Base-by-base conservation (phyloP, 306 rosid genomes). In the Rosa multiflora region DNA sequence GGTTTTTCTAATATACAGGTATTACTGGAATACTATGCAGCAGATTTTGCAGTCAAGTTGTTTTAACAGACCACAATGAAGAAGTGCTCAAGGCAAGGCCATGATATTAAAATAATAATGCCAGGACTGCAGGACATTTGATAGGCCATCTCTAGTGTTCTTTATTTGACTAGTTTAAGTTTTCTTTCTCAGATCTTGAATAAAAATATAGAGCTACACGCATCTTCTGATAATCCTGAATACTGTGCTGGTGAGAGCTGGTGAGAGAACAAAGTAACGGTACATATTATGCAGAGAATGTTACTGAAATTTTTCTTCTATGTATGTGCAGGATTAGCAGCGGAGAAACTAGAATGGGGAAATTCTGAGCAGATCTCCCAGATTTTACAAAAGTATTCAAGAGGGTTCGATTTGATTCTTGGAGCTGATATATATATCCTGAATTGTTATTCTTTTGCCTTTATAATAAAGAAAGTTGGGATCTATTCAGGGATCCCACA, bases 391-490 rank as follows among this genome's bases (percentile, higher is more conserved):
- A 83, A 85, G 10, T 74, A 89, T 89, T 83, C 97, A 2, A 83
- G 87, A 52, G 93, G 98, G 58, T 89, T 94, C 39, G 93, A 92
- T 78, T 80, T 91, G 68, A 83, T 94, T 82, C 98, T 94, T 67
- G 98, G 98, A 84, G 98, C 97, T 75, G 97, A 94, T 79, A 94
- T 94, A 0, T 94, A 94, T 94, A 92, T 94, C 98, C 97, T 48
- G 39, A 77, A 29, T 26, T 26, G 67, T 68, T 56, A 37, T 35
- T 23, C 8, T 81, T 55, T 76, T 62, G 40, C 44, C 55, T 81
- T 46, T 76, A 51, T 85, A 62, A 12, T 61, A 46, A 8, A 62
- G 26, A 62, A 10, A 61, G 14, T 62, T 29, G 40, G 67, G 18
- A 62, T 32, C 56, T 51, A 51, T 15, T 51, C 18, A 51, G n/a